These are phyloP conservation scores for Vitis hybrid DNA, from an alignment of 177 flowering plant species.

Conservation along the genomic window DNA sequence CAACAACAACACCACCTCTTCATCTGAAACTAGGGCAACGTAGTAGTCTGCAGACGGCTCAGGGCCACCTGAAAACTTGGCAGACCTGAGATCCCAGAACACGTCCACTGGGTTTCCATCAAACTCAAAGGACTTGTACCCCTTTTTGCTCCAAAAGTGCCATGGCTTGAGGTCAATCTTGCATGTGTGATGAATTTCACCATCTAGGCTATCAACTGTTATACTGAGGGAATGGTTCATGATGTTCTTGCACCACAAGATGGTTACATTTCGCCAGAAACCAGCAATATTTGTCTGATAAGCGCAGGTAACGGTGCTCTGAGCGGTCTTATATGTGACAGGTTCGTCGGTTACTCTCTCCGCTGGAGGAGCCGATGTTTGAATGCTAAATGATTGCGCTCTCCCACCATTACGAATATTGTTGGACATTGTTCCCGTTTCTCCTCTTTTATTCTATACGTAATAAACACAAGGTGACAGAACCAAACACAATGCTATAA, in stretches of 20 bases:
- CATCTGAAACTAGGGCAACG: slow-evolving; percentile 50
- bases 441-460: too few species aligned
- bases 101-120: slow-evolving; percentile 50
- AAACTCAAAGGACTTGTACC: slow-evolving; percentile 63
- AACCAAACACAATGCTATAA: too few species aligned
- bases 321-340: slow-evolving; percentile 33
- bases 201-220: slow-evolving; percentile 41
- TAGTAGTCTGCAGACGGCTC: slow-evolving; percentile 59
- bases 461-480: too few species aligned
- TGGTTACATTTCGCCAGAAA: slow-evolving; percentile 52
- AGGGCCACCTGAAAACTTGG: slow-evolving; percentile 48
- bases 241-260: slow-evolving; percentile 69
- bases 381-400: slow-evolving; percentile 13
- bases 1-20: slow-evolving; percentile 50
- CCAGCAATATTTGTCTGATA: slow-evolving; percentile 63
- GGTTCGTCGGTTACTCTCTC: slow-evolving; percentile 47
- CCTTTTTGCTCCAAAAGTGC: slow-evolving; percentile 91
- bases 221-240: slow-evolving; percentile 62
- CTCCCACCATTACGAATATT: slow-evolving; percentile 6
- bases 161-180: slow-evolving; percentile 90
- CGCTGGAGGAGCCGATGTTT: slow-evolving; percentile 14
- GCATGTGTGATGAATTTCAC: slow-evolving; percentile 42
- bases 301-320: slow-evolving; percentile 66
- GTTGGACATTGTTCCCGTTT: too few species aligned
- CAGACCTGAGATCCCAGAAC: slow-evolving; percentile 61